Percentiles rank a stretch among this genome's conserved stretches.
Evolutionary conservation across 371 early-diverging fungal genomes (phyloP).

Genomic region (Mucor lusitanicus): DNA sequence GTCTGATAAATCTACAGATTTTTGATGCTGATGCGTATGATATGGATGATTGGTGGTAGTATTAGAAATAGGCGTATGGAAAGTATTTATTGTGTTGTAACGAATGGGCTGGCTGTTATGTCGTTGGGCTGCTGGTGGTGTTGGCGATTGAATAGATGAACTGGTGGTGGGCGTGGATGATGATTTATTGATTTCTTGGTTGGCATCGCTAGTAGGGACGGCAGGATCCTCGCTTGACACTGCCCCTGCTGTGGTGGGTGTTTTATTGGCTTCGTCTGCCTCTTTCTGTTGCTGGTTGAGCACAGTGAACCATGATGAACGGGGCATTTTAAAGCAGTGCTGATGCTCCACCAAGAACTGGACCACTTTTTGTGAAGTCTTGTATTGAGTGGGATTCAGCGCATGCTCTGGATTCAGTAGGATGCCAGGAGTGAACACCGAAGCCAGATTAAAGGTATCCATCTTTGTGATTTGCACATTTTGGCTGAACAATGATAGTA

Average conservation of each 20-base stretch:
- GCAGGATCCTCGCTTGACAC: not conserved
- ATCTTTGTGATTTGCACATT: slow-evolving; percentile 38
- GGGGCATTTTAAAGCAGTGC: slow-evolving; percentile 41
- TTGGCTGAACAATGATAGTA: slow-evolving; percentile 56
- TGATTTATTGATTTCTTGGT: not conserved
- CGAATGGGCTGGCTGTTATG: slow-evolving; percentile 6
- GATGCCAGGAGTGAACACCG: slow-evolving; percentile 66
- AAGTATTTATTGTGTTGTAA: slow-evolving; percentile 2
- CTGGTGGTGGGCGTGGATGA: not conserved
- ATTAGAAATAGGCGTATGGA: not conserved
- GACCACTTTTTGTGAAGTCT: slow-evolving; percentile 50
- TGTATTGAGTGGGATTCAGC: slow-evolving; percentile 54
- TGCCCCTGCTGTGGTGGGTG: not conserved
- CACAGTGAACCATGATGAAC: slow-evolving; percentile 16
- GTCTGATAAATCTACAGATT: not conserved
- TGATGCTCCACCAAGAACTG: slow-evolving; percentile 56
- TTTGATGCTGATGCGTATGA: slow-evolving; percentile 5
- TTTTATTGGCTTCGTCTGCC: not conserved
- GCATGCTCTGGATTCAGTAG: slow-evolving; percentile 54
- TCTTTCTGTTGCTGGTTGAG: slow-evolving; percentile 2
- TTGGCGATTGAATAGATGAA: not conserved
- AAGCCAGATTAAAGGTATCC: slow-evolving; percentile 53
- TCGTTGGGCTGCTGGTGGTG: not conserved
- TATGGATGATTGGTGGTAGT: not conserved
- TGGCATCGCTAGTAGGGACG: not conserved